phyloP scores from a whole-genome alignment of 768 basidiomycete genomes.

The Kondoa malvinella region DNA sequence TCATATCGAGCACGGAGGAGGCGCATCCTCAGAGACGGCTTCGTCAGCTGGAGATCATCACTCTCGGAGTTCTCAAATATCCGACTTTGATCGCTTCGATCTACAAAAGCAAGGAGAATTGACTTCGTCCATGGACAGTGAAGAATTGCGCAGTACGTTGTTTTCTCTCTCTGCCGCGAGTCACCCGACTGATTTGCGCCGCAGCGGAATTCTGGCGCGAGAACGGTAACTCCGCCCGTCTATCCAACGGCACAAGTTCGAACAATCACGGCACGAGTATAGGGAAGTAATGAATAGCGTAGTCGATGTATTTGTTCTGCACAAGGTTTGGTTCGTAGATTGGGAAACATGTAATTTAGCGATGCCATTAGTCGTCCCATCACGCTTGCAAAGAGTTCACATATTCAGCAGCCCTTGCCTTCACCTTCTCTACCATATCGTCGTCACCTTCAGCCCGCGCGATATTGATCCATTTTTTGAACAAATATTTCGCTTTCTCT shows the following conservation, averaged over 20 bases:
- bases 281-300: too few relatives aligned
- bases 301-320: too few relatives aligned
- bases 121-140: background rate
- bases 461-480: slow-evolving; percentile 91
- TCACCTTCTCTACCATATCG: slow-evolving; percentile 60
- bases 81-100: background rate
- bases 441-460: slow-evolving; percentile 77
- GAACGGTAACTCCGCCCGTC: too few relatives aligned
- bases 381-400: background rate
- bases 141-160: background rate
- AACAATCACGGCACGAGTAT: too few relatives aligned
- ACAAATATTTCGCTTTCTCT: slow-evolving; percentile 51
- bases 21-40: background rate
- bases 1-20: background rate
- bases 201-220: background rate
- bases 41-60: background rate
- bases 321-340: too few relatives aligned
- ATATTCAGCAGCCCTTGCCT: slow-evolving; percentile 70
- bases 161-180: background rate
- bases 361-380: background rate
- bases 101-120: background rate
- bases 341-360: background rate
- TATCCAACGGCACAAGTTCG: too few relatives aligned
- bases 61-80: background rate
- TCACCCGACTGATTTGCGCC: background rate